These are phyloP conservation scores for Trifolium pratense DNA, from an alignment of 306 rosid genomes.

Conservation along the genomic window DNA sequence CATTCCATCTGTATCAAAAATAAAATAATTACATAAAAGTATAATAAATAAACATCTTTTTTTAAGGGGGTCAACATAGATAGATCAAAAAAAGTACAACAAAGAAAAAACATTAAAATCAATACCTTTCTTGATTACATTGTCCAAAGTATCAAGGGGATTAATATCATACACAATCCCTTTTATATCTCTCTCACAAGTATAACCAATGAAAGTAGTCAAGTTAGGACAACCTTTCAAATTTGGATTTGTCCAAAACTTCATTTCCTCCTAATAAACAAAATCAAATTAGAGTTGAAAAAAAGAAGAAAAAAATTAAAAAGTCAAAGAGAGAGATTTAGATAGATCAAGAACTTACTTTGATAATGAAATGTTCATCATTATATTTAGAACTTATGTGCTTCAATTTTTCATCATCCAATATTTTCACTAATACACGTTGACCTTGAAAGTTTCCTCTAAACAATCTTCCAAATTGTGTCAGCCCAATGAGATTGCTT, in stretches of 20 bases:
- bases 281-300: not conserved
- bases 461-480: conserved; percentile 59
- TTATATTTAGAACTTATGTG: conserved; percentile 26
- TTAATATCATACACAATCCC: conserved; percentile 68
- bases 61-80: too few species aligned
- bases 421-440: conserved; percentile 55
- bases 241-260: conserved; percentile 52
- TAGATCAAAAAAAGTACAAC: not conserved
- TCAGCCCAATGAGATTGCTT: conserved; percentile 53
- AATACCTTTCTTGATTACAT: conserved; percentile 56
- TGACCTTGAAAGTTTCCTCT: conserved; percentile 52
- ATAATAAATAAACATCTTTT: not conserved
- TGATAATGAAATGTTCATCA: conserved; percentile 50
- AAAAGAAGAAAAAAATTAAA: not conserved
- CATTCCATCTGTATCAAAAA: conserved; percentile 43
- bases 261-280: conserved; percentile 57
- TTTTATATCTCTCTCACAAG: conserved; percentile 57
- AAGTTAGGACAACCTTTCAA: conserved; percentile 50
- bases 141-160: conserved; percentile 57
- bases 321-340: not conserved
- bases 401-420: conserved; percentile 51
- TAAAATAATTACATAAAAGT: not conserved
- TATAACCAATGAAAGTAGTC: conserved; percentile 60
- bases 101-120: not conserved
- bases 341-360: conserved; percentile 34